Conservation (phyloP, 306 rosid genomes). For the Psophocarpus tetragonolobus region DNA sequence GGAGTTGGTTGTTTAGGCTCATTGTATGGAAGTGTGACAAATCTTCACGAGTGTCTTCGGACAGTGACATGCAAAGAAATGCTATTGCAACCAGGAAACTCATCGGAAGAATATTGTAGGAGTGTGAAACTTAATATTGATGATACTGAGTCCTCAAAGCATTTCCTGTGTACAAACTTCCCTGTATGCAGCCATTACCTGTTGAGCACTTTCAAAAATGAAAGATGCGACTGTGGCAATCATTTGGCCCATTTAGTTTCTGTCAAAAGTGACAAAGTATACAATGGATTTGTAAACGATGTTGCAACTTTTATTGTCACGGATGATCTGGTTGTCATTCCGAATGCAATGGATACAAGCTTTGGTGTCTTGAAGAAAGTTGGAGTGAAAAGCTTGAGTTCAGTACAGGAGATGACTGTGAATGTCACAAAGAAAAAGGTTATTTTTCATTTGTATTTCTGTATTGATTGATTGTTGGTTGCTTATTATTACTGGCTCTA, state of each 20-base stretch:
- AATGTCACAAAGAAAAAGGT: background rate
- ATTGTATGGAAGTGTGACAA: conserved; percentile 6
- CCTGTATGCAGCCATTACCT: background rate
- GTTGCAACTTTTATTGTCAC: background rate
- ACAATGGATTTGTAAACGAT: background rate
- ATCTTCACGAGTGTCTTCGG: background rate
- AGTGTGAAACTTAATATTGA: background rate
- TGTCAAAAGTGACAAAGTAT: background rate
- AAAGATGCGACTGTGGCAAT: background rate
- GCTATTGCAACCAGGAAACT: background rate
- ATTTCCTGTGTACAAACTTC: background rate
- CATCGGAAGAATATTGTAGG: background rate
- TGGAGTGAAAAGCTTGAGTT: background rate
- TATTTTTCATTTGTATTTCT: background rate
- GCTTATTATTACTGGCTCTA: background rate
- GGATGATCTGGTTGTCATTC: background rate
- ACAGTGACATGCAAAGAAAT: background rate
- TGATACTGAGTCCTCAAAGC: background rate
- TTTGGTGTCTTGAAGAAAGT: background rate
- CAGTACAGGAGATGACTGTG: background rate
- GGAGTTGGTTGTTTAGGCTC: background rate
- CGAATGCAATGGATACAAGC: background rate
- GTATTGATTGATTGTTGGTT: background rate
- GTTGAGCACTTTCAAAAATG: background rate
- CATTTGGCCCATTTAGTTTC: background rate